Conservation (phyloP, 495 filamentous ascomycete species). For the Aspergillus ostianus region DNA sequence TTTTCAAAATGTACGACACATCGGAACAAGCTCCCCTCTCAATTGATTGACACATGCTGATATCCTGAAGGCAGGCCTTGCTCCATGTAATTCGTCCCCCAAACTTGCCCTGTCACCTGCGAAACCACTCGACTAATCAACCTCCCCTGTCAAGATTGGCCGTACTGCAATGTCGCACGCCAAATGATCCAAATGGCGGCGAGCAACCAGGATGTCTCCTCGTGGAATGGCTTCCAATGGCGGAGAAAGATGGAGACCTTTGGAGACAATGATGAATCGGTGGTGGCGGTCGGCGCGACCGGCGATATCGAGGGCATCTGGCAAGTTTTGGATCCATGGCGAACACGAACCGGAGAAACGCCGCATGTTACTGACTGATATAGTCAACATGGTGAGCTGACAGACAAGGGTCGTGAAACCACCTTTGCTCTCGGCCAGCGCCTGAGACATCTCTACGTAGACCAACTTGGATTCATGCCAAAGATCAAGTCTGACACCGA, state of each 20-base stretch:
- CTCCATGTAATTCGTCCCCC: conserved; percentile 51
- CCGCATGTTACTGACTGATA: conserved; percentile 16
- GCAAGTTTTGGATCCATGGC: conserved; percentile 27
- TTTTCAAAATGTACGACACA: conserved; percentile 68
- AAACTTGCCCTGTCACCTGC: conserved; percentile 4
- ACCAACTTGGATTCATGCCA: conserved; percentile 84
- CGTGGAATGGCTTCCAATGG: conserved; percentile 73
- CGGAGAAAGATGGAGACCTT: conserved; percentile 78
- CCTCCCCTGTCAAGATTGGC: conserved; percentile 62
- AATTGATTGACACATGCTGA: conserved; percentile 20
- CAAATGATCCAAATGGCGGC: conserved; percentile 71
- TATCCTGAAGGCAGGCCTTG: conserved; percentile 62
- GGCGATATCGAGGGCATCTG: conserved; percentile 77
- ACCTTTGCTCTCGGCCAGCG: conserved; percentile 79
- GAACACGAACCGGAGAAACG: background rate
- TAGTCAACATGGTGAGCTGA: conserved; percentile 80
- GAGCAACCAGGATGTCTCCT: conserved; percentile 50
- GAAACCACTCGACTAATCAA: conserved; percentile 18
- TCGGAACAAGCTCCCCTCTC: conserved; percentile 17
- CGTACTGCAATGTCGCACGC: conserved; percentile 79
- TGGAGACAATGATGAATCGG: conserved; percentile 65
- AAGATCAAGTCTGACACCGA: conserved; percentile 59
- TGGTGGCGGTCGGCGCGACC: conserved; percentile 62
- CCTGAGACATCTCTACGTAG: conserved; percentile 79
- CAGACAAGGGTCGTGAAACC: conserved; percentile 80